These are phyloP conservation scores for Chrysopogon serrulatus DNA, from an alignment of 176 grass and related monocot genomes.

Conservation along the genomic window DNA sequence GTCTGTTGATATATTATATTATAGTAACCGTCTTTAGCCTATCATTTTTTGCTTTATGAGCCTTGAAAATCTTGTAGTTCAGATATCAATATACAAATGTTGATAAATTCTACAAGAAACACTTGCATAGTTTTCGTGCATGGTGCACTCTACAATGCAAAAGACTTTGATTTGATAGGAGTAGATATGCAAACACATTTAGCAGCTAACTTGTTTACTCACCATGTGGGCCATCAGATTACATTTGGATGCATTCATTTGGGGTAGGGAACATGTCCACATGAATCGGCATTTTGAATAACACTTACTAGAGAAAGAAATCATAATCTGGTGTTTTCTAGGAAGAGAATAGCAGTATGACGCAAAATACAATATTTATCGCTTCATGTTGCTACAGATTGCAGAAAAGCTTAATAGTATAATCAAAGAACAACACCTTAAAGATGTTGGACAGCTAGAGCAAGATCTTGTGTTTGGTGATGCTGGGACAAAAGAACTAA, in stretches of 20 bases:
- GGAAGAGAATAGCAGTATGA: background rate
- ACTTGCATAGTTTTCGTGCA: background rate
- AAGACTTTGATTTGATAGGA: background rate
- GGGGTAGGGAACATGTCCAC: background rate
- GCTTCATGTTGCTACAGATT: slow-evolving; percentile 59
- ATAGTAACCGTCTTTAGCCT: background rate
- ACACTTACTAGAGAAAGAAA: background rate
- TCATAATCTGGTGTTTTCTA: background rate
- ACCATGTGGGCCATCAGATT: background rate
- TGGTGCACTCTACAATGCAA: background rate
- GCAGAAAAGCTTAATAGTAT: slow-evolving; percentile 81
- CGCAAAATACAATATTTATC: background rate
- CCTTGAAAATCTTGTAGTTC: background rate
- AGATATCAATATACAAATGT: background rate
- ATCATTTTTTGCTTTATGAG: background rate
- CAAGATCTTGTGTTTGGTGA: slow-evolving; percentile 98
- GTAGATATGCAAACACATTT: slow-evolving; percentile 39
- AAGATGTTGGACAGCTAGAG: slow-evolving; percentile 85
- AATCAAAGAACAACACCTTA: slow-evolving; percentile 84
- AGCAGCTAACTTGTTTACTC: background rate
- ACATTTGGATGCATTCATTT: background rate
- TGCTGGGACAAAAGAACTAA: slow-evolving; percentile 89
- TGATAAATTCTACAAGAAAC: background rate
- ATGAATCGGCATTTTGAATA: background rate
- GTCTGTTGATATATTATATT: background rate